Percentiles rank a stretch among this genome's conserved stretches.
These are phyloP conservation scores for Vigna radiata DNA, from an alignment of 306 rosid genomes.

Conservation along the genomic window DNA sequence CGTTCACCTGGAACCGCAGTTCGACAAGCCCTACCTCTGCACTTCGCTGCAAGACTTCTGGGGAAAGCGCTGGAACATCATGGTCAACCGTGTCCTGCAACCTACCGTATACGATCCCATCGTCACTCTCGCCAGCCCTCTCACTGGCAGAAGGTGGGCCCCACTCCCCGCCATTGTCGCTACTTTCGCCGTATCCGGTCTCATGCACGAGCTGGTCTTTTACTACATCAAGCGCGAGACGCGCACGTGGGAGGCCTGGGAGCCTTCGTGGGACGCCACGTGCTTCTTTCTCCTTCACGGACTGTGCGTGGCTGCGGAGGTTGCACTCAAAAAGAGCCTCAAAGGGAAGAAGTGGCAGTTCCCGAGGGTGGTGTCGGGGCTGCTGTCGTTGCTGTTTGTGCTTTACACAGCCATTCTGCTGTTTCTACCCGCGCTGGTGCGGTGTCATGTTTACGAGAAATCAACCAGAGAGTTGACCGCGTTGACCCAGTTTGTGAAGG, in stretches of 20 bases:
- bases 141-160: slow-evolving; percentile 44
- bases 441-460: slow-evolving; percentile 45
- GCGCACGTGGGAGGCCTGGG: slow-evolving; percentile 53
- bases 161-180: slow-evolving; percentile 35
- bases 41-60: slow-evolving; percentile 52
- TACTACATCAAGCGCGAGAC: slow-evolving; percentile 46
- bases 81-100: slow-evolving; percentile 42
- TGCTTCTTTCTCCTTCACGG: slow-evolving; percentile 49
- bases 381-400: slow-evolving; percentile 35
- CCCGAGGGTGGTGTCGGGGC: slow-evolving; percentile 27
- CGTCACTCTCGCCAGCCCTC: neutral
- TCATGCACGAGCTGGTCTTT: slow-evolving; percentile 50
- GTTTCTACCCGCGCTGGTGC: slow-evolving; percentile 46
- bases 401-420: slow-evolving; percentile 27
- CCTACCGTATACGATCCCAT: slow-evolving; percentile 44
- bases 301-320: slow-evolving; percentile 33
- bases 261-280: slow-evolving; percentile 49
- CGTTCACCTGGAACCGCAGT: slow-evolving; percentile 43
- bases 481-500: neutral
- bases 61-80: slow-evolving; percentile 51
- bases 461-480: slow-evolving; percentile 29
- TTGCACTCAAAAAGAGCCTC: slow-evolving; percentile 28
- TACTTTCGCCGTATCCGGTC: slow-evolving; percentile 29
- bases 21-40: slow-evolving; percentile 41
- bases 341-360: slow-evolving; percentile 22